phyloP scores from a whole-genome alignment of 2,329 filamentous ascomycete species.

The Fusarium torreyae region DNA sequence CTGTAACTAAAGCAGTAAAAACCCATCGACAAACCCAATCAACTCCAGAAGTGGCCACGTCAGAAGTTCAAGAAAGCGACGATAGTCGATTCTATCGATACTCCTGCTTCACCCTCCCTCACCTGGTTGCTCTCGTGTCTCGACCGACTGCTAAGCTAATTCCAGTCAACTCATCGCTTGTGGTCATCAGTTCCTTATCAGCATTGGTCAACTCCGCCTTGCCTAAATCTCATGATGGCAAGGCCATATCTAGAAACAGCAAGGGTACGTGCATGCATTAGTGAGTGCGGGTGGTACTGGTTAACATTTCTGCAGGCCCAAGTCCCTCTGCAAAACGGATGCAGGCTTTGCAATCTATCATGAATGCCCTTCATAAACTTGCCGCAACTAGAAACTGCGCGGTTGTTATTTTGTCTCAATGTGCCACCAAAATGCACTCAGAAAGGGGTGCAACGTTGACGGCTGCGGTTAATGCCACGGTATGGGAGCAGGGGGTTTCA shows the following conservation, averaged over 20 bases:
- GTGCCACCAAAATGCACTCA: slow-evolving; percentile 82
- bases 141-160: slow-evolving; percentile 76
- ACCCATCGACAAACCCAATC: slow-evolving; percentile 14
- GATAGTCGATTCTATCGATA: slow-evolving; percentile 63
- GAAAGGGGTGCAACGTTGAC: slow-evolving; percentile 78
- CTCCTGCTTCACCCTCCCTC: slow-evolving; percentile 72
- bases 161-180: slow-evolving; percentile 72
- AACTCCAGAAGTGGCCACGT: slow-evolving; percentile 19
- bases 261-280: slow-evolving; percentile 55
- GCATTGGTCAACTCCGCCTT: slow-evolving; percentile 83
- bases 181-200: slow-evolving; percentile 85
- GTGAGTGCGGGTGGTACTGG: slow-evolving; percentile 9
- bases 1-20: slow-evolving; percentile 45
- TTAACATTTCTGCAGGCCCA: slow-evolving; percentile 51
- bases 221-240: slow-evolving; percentile 69
- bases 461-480: slow-evolving; percentile 79
- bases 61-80: slow-evolving; percentile 38
- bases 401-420: slow-evolving; percentile 83
- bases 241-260: slow-evolving; percentile 55
- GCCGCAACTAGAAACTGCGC: slow-evolving; percentile 81
- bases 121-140: slow-evolving; percentile 82
- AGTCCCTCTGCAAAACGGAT: slow-evolving; percentile 61
- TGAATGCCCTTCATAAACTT: slow-evolving; percentile 80
- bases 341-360: slow-evolving; percentile 73
- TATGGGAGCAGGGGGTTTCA: slow-evolving; percentile 85